Evolutionary conservation across 164 flowering plant genomes (phyloP), one percentile per base, ranked within the genome.

Genomic region (Berberis vulgaris): DNA sequence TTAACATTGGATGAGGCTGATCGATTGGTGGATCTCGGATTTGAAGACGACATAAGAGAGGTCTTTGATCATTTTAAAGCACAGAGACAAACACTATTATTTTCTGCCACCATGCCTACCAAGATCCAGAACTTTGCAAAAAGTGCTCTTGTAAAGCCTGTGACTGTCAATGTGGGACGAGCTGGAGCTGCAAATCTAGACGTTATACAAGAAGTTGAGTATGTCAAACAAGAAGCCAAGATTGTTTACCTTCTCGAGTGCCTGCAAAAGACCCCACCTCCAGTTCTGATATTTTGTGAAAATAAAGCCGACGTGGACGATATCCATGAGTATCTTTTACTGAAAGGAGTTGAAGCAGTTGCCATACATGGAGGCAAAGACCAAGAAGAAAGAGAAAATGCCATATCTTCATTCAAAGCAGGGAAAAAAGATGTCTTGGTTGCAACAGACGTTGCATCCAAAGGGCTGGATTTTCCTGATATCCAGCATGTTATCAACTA

Each of bases 111-210:
- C 26, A 93, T 93, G 98, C 98, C 97, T 49, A 77, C 95, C 12
- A 89, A 88, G 73, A 88, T 93, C 67, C 97, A 89, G 69, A 93
- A 82, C 59, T 93, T 93, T 70, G 96, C 96, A 8, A 72, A 82
- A 62, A 86, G 86, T 77, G 94, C 97, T 43, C 61, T 93, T 49
- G 98, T 90, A 5, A 86, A 85, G 73, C 91, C 98, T 26, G 84
- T 93, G 2, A 80, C 84, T 5, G 96, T 90, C 5, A 93, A 88
- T 69, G 97, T 93, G 43, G 98, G 98, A 67, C 75, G 98, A 67
- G 98, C 98, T 1, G 96, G 98, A 58, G 98, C 96, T 26, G 97
- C 97, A 45, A 92, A 92, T 72, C 86, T 92, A 41, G 98, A 90
- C 70, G 98, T 93, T 6, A 90, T 88, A 62, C 97, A 93, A 78